phyloP scores from a whole-genome alignment of 2,329 filamentous ascomycete species.

The Colletotrichum horii region DNA sequence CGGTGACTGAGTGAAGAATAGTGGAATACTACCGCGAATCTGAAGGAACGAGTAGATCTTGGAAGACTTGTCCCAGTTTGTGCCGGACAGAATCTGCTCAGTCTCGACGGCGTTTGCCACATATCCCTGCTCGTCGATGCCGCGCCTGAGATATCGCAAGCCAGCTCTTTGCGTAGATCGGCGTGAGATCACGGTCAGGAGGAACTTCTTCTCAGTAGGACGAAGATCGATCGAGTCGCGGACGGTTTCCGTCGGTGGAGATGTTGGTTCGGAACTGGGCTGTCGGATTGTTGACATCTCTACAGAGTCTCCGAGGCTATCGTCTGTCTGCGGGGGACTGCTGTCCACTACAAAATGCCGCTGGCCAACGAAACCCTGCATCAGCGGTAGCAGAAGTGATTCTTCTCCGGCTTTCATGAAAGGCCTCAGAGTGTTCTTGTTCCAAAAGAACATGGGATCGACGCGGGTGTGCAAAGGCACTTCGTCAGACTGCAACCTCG shows the following conservation, averaged over 20 bases:
- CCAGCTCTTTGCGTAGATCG: conserved; percentile 86
- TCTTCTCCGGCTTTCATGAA: conserved; percentile 79
- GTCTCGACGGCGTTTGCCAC: conserved; percentile 93
- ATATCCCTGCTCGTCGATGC: conserved; percentile 87
- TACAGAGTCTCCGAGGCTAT: conserved; percentile 48
- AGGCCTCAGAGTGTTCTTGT: conserved; percentile 73
- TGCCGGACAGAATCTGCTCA: conserved; percentile 85
- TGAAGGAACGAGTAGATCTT: conserved; percentile 87
- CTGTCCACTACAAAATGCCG: conserved; percentile 76
- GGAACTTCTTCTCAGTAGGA: conserved; percentile 62
- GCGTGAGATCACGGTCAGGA: conserved; percentile 91
- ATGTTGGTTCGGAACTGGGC: conserved; percentile 28
- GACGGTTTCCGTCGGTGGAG: conserved; percentile 28
- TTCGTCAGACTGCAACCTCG: conserved; percentile 48
- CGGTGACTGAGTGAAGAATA: conserved; percentile 94
- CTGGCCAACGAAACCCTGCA: conserved; percentile 96
- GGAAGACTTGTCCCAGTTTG: conserved; percentile 64
- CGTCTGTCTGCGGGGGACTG: conserved; percentile 60
- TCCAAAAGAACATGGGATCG: conserved; percentile 91
- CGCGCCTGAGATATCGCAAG: conserved; percentile 86
- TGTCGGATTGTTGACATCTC: conserved; percentile 47
- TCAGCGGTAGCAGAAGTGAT: conserved; percentile 76
- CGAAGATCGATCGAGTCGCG: conserved; percentile 45
- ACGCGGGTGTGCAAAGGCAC: conserved; percentile 73
- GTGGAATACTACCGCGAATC: conserved; percentile 85